These are phyloP conservation scores for Daedalea quercina DNA, from an alignment of 768 basidiomycete genomes.

Conservation along the genomic window DNA sequence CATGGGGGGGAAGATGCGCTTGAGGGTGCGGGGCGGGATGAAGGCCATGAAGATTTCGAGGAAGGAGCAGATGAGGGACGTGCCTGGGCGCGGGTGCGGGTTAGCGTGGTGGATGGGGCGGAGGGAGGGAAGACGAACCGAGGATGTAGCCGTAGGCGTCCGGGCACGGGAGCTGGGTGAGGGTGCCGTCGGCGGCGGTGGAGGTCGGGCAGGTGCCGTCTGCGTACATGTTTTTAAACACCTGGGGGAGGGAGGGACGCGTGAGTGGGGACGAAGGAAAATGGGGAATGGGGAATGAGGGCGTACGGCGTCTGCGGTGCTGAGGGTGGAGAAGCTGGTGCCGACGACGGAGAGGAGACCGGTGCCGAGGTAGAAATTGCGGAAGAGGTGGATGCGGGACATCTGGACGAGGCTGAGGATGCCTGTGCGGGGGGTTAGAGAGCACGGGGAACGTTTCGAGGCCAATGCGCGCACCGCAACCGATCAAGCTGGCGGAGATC, in stretches of 20 bases:
- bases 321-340: slow-evolving; percentile 73
- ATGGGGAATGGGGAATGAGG: neutral
- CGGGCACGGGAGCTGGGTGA: slow-evolving; percentile 57
- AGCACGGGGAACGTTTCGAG: neutral
- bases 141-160: slow-evolving; percentile 78
- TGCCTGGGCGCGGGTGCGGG: slow-evolving; percentile 35
- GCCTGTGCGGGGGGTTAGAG: slow-evolving; percentile 30
- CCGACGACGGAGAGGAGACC: slow-evolving; percentile 79
- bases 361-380: slow-evolving; percentile 68
- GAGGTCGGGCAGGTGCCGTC: slow-evolving; percentile 71
- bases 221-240: slow-evolving; percentile 71
- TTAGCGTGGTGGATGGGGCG: neutral
- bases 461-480: slow-evolving; percentile 48
- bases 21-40: slow-evolving; percentile 54
- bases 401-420: slow-evolving; percentile 76
- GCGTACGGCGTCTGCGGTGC: slow-evolving; percentile 61
- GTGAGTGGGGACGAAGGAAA: neutral
- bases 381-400: slow-evolving; percentile 56
- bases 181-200: slow-evolving; percentile 48
- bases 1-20: slow-evolving; percentile 71
- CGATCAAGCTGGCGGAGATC: slow-evolving; percentile 76
- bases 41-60: slow-evolving; percentile 78
- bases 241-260: slow-evolving; percentile 28
- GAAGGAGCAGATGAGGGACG: slow-evolving; percentile 71
- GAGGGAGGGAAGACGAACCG: slow-evolving; percentile 31